A percentile compares a stretch with the other conserved stretches of the same genome.
These are phyloP conservation scores for Blastocystis sp. DNA, from an alignment of 352 stramenopile species.

Conservation along the genomic window DNA sequence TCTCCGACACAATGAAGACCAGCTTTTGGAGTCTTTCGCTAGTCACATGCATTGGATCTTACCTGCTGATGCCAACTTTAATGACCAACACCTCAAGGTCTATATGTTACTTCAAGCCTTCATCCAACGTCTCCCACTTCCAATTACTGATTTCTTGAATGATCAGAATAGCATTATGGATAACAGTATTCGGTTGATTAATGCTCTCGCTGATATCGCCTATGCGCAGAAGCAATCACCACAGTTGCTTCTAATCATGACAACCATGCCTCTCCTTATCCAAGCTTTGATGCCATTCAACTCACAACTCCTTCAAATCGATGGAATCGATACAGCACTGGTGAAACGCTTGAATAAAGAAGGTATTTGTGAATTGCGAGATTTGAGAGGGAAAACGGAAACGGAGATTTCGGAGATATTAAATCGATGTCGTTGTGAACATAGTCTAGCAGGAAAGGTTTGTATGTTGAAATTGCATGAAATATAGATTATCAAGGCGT, in stretches of 20 bases:
- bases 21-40: constrained; percentile 74
- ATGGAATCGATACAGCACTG: constrained; percentile 56
- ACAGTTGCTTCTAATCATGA: constrained; percentile 69
- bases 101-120: constrained; percentile 88
- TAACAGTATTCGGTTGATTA: constrained; percentile 88
- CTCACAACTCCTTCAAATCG: constrained; percentile 71
- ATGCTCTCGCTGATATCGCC: constrained; percentile 85
- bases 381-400: not conserved
- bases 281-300: constrained; percentile 71
- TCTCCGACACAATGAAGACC: constrained; percentile 95
- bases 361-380: constrained; percentile 1
- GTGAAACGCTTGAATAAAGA: constrained; percentile 36
- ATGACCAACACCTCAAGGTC: constrained; percentile 68
- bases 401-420: constrained; percentile 27
- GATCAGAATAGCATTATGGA: constrained; percentile 92
- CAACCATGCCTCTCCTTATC: constrained; percentile 72
- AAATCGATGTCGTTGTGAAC: not conserved
- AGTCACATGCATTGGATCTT: constrained; percentile 32
- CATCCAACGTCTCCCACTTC: constrained; percentile 83
- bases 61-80: constrained; percentile 69
- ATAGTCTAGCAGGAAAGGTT: not conserved
- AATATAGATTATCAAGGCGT: constrained; percentile 43
- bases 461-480: not conserved
- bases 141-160: constrained; percentile 95
- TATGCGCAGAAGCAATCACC: constrained; percentile 72